Percentiles rank a stretch among this genome's conserved stretches.
phyloP scores from a whole-genome alignment of 2,329 filamentous ascomycete genomes.

The Cytospora leucostoma region DNA sequence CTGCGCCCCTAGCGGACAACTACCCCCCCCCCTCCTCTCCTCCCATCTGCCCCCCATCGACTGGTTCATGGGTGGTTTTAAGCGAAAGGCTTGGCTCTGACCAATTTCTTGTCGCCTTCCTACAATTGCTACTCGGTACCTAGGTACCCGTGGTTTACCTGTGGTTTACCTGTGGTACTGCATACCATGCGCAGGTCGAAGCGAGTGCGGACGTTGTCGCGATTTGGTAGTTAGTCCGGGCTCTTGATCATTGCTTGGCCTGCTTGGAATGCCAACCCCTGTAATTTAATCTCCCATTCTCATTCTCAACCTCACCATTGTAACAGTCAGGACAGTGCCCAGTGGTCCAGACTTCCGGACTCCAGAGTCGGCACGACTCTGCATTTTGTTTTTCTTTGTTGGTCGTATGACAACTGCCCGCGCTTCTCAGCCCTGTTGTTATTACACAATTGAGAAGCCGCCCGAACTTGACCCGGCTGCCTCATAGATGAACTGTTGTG shows the following conservation, averaged over 20 bases:
- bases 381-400: not conserved
- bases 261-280: conserved; percentile 18
- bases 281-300: conserved; percentile 24
- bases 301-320: conserved; percentile 17
- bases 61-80: not conserved
- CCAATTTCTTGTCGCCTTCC: not conserved
- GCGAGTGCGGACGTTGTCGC: conserved; percentile 2
- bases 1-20: not conserved
- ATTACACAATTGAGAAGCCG: not conserved
- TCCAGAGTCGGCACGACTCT: not conserved
- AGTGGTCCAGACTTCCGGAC: not conserved
- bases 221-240: not conserved
- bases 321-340: conserved; percentile 2
- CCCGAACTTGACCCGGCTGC: not conserved
- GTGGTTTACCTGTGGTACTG: conserved; percentile 1
- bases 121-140: not conserved
- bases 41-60: not conserved
- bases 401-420: conserved; percentile 12
- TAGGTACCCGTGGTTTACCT: not conserved
- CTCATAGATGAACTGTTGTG: not conserved
- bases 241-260: conserved; percentile 1
- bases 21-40: not conserved
- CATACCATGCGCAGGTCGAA: not conserved
- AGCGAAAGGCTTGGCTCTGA: conserved; percentile 1
- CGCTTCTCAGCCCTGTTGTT: conserved; percentile 8